A percentile compares a stretch with the other conserved stretches of the same genome.
Conservation (phyloP, 768 basidiomycete genomes). For the Fomitopsis pulvina region DNA sequence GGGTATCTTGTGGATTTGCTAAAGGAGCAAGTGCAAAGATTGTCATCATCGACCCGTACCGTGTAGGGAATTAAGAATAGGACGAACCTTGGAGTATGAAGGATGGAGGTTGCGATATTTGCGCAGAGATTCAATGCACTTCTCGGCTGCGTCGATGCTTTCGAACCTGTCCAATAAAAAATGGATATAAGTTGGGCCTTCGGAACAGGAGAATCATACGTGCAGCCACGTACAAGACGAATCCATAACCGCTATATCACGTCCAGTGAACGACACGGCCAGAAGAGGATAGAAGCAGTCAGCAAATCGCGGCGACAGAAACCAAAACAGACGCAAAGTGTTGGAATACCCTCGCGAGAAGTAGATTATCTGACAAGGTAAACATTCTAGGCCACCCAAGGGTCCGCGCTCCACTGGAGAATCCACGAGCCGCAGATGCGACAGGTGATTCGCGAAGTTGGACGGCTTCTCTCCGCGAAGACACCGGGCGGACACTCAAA, state of each 20-base stretch:
- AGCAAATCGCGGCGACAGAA: neutral
- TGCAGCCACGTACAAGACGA: constrained; percentile 54
- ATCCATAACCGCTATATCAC: constrained; percentile 61
- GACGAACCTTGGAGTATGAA: constrained; percentile 73
- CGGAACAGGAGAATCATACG: neutral
- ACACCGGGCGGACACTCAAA: no score
- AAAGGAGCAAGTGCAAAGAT: neutral
- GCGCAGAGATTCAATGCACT: constrained; percentile 65
- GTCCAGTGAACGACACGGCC: no score
- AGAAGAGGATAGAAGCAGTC: neutral
- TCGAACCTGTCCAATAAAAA: constrained; percentile 49
- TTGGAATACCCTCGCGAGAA: neutral
- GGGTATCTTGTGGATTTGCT: constrained; percentile 79
- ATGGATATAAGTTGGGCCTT: neutral
- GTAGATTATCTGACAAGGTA: constrained; percentile 7
- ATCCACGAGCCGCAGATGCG: no score
- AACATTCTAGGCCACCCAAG: no score
- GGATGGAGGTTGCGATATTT: constrained; percentile 76
- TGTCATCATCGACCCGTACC: neutral
- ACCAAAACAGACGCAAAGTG: neutral
- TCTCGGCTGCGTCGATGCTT: constrained; percentile 58
- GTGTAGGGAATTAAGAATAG: neutral
- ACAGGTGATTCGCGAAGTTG: no score
- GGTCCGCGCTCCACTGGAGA: no score
- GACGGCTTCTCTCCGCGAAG: neutral